These are phyloP conservation scores for Peronospora tabacina DNA, from an alignment of 352 stramenopile genomes.

Conservation along the genomic window DNA sequence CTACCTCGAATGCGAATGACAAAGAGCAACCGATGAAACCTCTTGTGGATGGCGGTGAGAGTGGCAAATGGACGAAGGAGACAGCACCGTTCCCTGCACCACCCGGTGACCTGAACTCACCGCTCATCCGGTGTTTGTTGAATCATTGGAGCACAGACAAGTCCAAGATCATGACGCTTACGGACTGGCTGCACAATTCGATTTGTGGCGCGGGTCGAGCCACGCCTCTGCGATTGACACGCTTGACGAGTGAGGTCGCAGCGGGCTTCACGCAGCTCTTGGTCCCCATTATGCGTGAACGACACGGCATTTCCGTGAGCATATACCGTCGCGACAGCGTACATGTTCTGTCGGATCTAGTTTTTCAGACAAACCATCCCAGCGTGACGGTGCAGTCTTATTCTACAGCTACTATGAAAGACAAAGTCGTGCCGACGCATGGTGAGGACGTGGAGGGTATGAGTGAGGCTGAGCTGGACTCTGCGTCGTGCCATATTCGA, in stretches of 20 bases:
- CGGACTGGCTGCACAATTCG: slow-evolving; percentile 57
- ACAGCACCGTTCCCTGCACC: slow-evolving; percentile 44
- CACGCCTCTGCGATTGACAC: slow-evolving; percentile 34
- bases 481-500: slow-evolving; percentile 7
- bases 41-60: slow-evolving; percentile 24
- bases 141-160: slow-evolving; percentile 66
- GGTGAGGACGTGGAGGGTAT: slow-evolving; percentile 9
- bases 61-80: slow-evolving; percentile 44
- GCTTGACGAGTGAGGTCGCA: slow-evolving; percentile 44
- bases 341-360: slow-evolving; percentile 51
- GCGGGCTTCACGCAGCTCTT: slow-evolving; percentile 58
- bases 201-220: slow-evolving; percentile 42
- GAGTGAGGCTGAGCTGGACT: slow-evolving; percentile 14
- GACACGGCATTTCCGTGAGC: slow-evolving; percentile 51
- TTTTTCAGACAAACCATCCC: slow-evolving; percentile 47
- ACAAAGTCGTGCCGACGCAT: slow-evolving; percentile 8
- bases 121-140: slow-evolving; percentile 53
- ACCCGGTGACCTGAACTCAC: slow-evolving; percentile 57
- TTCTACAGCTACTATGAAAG: slow-evolving; percentile 14
- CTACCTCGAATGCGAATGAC: slow-evolving; percentile 12
- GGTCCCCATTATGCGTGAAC: slow-evolving; percentile 60
- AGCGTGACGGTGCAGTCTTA: slow-evolving; percentile 25
- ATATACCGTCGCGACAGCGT: slow-evolving; percentile 52
- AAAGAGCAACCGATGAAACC: slow-evolving; percentile 18
- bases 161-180: slow-evolving; percentile 42